A percentile compares a stretch with the other conserved stretches of the same genome.
phyloP scores from a whole-genome alignment of 1,284 basidiomycete species.

The Boletus sp. region DNA sequence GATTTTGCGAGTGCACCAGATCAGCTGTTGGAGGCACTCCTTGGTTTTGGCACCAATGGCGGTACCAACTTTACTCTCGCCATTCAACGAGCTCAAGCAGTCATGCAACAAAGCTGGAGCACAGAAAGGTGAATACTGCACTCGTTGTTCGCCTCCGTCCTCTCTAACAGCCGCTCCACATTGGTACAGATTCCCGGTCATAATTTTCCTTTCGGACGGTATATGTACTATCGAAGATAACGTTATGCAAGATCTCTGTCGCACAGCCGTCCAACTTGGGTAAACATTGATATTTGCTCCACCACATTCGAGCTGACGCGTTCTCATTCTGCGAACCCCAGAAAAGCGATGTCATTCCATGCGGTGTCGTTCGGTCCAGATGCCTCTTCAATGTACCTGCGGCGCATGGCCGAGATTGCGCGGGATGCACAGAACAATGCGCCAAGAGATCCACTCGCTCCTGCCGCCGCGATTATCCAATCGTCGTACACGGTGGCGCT shows the following conservation, averaged over 20 bases:
- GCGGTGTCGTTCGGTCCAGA: conserved; percentile 53
- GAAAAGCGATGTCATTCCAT: conserved; percentile 58
- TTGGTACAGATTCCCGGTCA: conserved; percentile 45
- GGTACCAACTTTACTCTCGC: conserved; percentile 51
- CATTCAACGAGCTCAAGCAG: conserved; percentile 33
- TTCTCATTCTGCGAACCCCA: conserved; percentile 17
- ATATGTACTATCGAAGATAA: conserved; percentile 42
- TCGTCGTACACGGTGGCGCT: conserved; percentile 53
- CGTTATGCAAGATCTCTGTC: conserved; percentile 44
- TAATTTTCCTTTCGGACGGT: conserved; percentile 65
- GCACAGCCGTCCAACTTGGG: conserved; percentile 47
- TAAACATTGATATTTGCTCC: conserved; percentile 19
- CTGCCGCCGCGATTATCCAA: conserved; percentile 34
- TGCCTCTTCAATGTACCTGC: conserved; percentile 34
- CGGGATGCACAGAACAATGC: conserved; percentile 45
- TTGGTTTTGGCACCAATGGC: conserved; percentile 33
- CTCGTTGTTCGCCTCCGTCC: not conserved
- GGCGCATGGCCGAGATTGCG: conserved; percentile 53
- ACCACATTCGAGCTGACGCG: not conserved
- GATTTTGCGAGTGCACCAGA: conserved; percentile 50
- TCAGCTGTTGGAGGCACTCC: conserved; percentile 39
- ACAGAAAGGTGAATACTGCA: conserved; percentile 43
- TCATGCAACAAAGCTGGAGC: conserved; percentile 52
- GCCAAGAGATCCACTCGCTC: conserved; percentile 43
- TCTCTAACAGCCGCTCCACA: not conserved